Evolutionary conservation across 139 green algal genomes (phyloP).

Genomic region (Asterochloris erici): DNA sequence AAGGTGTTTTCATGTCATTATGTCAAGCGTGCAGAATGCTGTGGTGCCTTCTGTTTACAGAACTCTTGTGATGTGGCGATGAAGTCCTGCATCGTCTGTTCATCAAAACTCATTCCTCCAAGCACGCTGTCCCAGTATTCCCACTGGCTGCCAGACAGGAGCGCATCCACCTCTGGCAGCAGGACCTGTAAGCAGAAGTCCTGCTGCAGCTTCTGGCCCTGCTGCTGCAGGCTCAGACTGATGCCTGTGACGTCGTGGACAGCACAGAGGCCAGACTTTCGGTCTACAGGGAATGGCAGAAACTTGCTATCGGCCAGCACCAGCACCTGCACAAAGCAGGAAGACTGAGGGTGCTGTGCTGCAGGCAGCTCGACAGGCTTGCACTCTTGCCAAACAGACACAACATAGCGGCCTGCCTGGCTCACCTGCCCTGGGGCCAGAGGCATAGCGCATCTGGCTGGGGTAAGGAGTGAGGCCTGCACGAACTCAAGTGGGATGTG

Average conservation of each 20-base stretch:
- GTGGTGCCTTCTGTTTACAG: too few species aligned
- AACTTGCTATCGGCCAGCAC: constrained; percentile 3
- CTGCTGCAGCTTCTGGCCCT: background rate
- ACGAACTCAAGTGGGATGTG: constrained; percentile 58
- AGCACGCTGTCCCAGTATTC: too few species aligned
- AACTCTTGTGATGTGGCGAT: too few species aligned
- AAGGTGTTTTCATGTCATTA: too few species aligned
- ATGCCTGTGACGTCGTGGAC: background rate
- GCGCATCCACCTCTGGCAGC: constrained; percentile 7
- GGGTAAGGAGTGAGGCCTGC: constrained; percentile 51
- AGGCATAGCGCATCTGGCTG: constrained; percentile 59
- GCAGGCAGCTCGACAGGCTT: background rate
- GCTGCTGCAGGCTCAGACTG: background rate
- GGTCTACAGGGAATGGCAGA: background rate
- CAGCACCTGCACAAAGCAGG: constrained; percentile 5
- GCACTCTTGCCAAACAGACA: background rate
- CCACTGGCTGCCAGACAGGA: too few species aligned
- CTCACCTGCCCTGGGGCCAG: constrained; percentile 61
- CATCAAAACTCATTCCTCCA: too few species aligned
- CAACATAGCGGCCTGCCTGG: background rate
- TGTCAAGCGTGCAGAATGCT: too few species aligned
- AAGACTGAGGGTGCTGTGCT: background rate
- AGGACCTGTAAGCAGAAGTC: too few species aligned
- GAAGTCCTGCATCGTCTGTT: too few species aligned
- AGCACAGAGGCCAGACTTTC: background rate